Percentiles rank a stretch among this genome's conserved stretches.
phyloP scores from a whole-genome alignment of 164 flowering plant genomes.

The Stephania japonica region DNA sequence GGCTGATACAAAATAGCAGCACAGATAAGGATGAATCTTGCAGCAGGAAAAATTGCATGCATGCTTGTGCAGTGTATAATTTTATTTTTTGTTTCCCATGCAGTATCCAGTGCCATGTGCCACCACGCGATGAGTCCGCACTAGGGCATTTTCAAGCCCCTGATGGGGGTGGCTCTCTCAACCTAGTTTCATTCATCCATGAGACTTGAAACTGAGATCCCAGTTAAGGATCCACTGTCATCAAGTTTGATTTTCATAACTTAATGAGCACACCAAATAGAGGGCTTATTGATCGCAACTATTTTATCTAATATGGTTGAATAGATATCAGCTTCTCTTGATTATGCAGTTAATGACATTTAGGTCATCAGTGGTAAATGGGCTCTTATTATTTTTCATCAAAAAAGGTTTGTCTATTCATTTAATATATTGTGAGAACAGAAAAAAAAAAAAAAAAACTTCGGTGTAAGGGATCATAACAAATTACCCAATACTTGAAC shows the following conservation, averaged over 20 bases:
- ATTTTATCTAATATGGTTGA: neutral
- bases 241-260: neutral
- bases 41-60: neutral
- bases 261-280: neutral
- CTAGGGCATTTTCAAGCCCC: too few relatives aligned
- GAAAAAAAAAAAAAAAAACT: neutral
- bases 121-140: too few relatives aligned
- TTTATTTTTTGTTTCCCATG: too few relatives aligned
- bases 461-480: neutral
- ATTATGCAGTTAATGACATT: neutral
- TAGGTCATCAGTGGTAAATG: neutral
- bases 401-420: neutral
- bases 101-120: too few relatives aligned
- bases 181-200: too few relatives aligned
- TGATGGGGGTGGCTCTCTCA: too few relatives aligned
- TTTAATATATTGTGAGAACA: neutral
- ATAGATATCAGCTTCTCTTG: neutral
- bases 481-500: neutral
- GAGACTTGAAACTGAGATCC: too few relatives aligned
- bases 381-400: neutral
- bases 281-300: neutral
- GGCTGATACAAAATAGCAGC: constrained; percentile 25
- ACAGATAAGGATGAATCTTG: neutral
- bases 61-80: too few relatives aligned
- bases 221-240: neutral